phyloP scores from a whole-genome alignment of 1,139 yeast species.

The Suhomyces bribrorum region DNA sequence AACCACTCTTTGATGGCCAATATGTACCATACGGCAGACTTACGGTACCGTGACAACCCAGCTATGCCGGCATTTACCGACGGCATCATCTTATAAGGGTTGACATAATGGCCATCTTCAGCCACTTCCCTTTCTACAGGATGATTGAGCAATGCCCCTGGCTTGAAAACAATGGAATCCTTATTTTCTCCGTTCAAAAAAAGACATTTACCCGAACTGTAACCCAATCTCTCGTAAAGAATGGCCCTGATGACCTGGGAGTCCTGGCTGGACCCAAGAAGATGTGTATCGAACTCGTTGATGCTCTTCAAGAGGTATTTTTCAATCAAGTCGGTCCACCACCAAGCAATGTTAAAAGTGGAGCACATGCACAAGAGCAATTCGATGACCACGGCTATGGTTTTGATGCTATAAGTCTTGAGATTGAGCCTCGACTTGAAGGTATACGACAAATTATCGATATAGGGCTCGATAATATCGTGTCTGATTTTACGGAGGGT shows the following conservation, averaged over 20 bases:
- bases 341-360: conserved; percentile 42
- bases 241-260: conserved; percentile 47
- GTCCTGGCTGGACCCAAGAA: conserved; percentile 30
- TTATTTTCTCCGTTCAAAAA: conserved; percentile 20
- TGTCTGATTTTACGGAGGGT: conserved; percentile 62
- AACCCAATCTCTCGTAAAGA: conserved; percentile 44
- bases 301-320: conserved; percentile 44
- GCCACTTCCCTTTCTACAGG: conserved; percentile 4
- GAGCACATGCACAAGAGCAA: conserved; percentile 53
- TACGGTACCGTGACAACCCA: conserved; percentile 66
- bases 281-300: conserved; percentile 41
- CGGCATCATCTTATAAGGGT: conserved; percentile 39
- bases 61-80: conserved; percentile 36
- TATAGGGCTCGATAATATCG: conserved; percentile 61
- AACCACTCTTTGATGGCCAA: conserved; percentile 77
- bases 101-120: conserved; percentile 36
- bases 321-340: conserved; percentile 53
- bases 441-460: conserved; percentile 60
- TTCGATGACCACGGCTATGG: conserved; percentile 45
- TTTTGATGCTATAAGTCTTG: conserved; percentile 60
- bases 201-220: conserved; percentile 34
- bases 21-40: conserved; percentile 77
- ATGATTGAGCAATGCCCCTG: conserved; percentile 4
- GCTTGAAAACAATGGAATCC: conserved; percentile 16
- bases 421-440: conserved; percentile 60